Evolutionary conservation across 148 eudicot genomes (phyloP).

Genomic region (Vaccinium corymbosum): DNA sequence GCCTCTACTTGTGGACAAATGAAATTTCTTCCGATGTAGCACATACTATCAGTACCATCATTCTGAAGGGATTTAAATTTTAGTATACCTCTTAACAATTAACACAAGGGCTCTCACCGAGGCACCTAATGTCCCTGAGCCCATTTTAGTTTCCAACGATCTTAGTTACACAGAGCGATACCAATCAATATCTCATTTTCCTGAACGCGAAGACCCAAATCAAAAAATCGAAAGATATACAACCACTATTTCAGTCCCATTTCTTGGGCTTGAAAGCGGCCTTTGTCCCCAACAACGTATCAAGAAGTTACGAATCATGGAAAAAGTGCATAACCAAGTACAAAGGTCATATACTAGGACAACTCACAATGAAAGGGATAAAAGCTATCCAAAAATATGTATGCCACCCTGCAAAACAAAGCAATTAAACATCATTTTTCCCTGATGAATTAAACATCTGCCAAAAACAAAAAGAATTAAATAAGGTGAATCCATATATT

Average conservation of each 20-base stretch:
- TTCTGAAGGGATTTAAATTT: no score
- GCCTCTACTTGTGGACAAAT: no score
- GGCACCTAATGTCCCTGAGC: not conserved
- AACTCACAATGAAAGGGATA: constrained; percentile 45
- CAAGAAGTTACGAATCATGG: not conserved
- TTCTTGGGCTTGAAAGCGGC: not conserved
- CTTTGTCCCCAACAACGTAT: not conserved
- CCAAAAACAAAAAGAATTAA: constrained; percentile 7
- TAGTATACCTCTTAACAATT: no score
- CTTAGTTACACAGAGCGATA: not conserved
- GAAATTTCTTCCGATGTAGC: no score
- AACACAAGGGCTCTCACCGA: not conserved
- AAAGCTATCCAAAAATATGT: constrained; percentile 97
- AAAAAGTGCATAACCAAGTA: not conserved
- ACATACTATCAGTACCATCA: no score
- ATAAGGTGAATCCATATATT: not conserved
- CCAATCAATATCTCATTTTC: no score
- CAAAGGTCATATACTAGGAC: not conserved
- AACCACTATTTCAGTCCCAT: not conserved
- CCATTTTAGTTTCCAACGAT: not conserved
- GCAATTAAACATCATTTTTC: not conserved
- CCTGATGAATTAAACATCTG: not conserved
- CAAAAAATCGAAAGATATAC: not conserved
- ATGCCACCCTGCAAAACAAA: constrained; percentile 73
- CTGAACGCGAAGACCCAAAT: no score